These are phyloP conservation scores for Brachypodium distachyon DNA, from an alignment of 202 grass and related monocot species.

Conservation along the genomic window DNA sequence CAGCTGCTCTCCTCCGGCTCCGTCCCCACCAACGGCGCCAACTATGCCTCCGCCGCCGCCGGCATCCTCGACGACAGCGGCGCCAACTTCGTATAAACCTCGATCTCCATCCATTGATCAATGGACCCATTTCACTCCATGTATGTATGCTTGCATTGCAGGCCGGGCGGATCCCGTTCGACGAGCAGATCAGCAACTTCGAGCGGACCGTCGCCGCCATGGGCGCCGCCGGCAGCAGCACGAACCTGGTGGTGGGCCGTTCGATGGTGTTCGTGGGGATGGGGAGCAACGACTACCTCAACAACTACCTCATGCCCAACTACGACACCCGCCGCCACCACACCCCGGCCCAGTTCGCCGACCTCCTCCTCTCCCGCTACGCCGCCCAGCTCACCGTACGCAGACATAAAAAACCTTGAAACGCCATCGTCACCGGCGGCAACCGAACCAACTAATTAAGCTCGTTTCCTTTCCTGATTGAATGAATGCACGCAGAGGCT, in stretches of 20 bases:
- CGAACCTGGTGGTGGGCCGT: no score
- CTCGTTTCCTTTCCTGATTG: no score
- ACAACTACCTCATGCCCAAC: conserved; percentile 66
- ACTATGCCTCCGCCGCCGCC: conserved; percentile 74
- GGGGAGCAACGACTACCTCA: conserved; percentile 71
- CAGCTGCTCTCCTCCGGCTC: conserved; percentile 30
- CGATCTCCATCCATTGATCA: background rate
- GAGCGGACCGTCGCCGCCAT: conserved; percentile 21
- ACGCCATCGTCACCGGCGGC: background rate
- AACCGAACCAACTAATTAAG: background rate
- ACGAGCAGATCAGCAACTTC: conserved; percentile 63
- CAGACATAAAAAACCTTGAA: background rate
- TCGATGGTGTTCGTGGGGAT: conserved; percentile 52
- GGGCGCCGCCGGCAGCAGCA: no score
- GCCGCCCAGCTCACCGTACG: conserved; percentile 41
- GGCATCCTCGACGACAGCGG: conserved; percentile 63
- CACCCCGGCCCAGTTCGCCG: conserved; percentile 34
- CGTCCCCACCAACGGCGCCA: conserved; percentile 28
- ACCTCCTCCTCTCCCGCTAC: conserved; percentile 25
- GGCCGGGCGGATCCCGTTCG: conserved; percentile 57
- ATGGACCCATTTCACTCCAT: no score
- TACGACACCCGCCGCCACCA: conserved; percentile 43
- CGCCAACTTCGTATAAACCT: conserved; percentile 59
- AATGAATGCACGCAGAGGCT: conserved; percentile 14
- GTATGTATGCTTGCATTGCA: no score